Evolutionary conservation across 2,329 filamentous ascomycete genomes (phyloP), one percentile per base, ranked within the genome.

Genomic region (Dryadomyces sulphureus): DNA sequence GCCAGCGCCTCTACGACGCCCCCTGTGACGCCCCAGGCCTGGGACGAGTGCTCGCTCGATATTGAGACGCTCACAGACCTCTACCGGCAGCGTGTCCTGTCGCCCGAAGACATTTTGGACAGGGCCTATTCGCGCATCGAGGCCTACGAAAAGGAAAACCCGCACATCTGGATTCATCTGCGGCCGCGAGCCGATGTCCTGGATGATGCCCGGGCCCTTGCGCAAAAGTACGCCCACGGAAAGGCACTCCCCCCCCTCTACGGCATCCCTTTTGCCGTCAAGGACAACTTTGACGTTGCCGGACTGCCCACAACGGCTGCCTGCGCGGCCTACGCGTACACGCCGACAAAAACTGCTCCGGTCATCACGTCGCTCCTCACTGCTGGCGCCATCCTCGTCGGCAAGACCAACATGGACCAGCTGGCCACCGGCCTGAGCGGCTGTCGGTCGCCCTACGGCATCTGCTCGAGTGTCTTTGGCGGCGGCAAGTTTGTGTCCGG

Each of bases 341-440:
- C 62, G 1, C 65, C 74, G 0, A 59, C 60, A n/a, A 55, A 59
- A 7, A 69, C 64, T 14, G 67, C 71, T 1, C 61, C 62, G 4
- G 67, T 69, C 1, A 67, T 43, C 2, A 32, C 42, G 1, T 4
- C 11, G 1, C 32, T 43, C 8, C 42, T 43, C 7, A 32, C 34
- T 5, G 34, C 34, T 9, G 32, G 32, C 21, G 75, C 66, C 2
- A 55, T 79, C 4, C 69, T 72, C 48, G 62, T 79, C 38, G 75
- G 75, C 25, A 79, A 79, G 54, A 65, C 65, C 12, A 73, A 72
- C 53, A 65, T 80, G 45, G 77, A 81, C 54, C 75, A 80, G 56
- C 64, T 80, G 4, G 76, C 75, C 2, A 79, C 75, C 0, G 77
- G 77, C 1, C 63, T 80, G 2, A 72, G 69, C 12, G 77, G 51